These are phyloP conservation scores for Boletus sp. DNA, from an alignment of 768 basidiomycete genomes.

Conservation along the genomic window DNA sequence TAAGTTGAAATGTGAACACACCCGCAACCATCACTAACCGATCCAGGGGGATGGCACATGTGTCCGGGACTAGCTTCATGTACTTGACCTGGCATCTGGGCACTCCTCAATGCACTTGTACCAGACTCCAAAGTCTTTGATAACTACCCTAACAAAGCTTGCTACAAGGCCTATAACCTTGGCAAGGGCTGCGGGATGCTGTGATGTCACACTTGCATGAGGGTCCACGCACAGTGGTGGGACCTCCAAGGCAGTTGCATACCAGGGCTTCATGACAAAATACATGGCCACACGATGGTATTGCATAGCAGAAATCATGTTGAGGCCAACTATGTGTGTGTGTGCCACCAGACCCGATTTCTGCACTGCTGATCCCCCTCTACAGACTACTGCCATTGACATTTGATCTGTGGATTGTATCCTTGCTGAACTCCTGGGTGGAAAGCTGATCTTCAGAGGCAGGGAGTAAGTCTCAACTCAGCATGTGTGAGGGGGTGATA, in stretches of 20 bases:
- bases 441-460: constrained; percentile 96
- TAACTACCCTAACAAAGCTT: constrained; percentile 48
- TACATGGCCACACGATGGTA: constrained; percentile 99
- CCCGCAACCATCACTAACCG: not conserved
- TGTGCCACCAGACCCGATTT: not conserved
- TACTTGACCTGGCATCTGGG: constrained; percentile 93
- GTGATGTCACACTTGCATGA: constrained; percentile 95
- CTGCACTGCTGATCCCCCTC: constrained; percentile 13
- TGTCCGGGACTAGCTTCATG: constrained; percentile 92
- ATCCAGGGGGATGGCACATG: constrained; percentile 89
- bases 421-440: constrained; percentile 86
- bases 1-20: constrained; percentile 36
- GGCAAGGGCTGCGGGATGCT: constrained; percentile 90
- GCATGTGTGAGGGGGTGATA: not conserved
- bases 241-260: constrained; percentile 67
- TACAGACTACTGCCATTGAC: constrained; percentile 84
- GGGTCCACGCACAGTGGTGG: constrained; percentile 87
- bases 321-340: constrained; percentile 90
- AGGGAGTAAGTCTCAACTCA: constrained; percentile 66
- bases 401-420: constrained; percentile 98
- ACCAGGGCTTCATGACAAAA: constrained; percentile 98
- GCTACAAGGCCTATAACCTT: constrained; percentile 95
- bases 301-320: constrained; percentile 97
- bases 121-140: constrained; percentile 57
- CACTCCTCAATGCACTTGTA: constrained; percentile 81